phyloP scores from a whole-genome alignment of 1,139 yeast species.

The Candida sp. region DNA sequence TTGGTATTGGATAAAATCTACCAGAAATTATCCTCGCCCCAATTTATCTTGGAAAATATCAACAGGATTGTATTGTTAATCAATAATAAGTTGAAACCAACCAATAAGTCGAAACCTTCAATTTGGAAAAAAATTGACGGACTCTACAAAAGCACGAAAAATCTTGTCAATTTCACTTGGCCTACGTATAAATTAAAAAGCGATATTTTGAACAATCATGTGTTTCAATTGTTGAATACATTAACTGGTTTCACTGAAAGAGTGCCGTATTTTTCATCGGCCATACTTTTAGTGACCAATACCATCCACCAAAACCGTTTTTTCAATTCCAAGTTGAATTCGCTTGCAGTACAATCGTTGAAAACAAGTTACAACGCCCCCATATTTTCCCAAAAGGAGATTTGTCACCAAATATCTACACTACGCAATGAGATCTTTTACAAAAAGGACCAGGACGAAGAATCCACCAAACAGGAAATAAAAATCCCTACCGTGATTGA shows the following conservation, averaged over 20 bases:
- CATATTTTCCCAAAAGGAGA: constrained; percentile 13
- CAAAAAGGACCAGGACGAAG: constrained; percentile 6
- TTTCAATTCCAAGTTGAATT: constrained; percentile 16
- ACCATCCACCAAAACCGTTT: constrained; percentile 9
- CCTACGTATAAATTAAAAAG: constrained; percentile 5
- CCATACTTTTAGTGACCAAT: constrained; percentile 10
- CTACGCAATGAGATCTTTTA: constrained; percentile 19
- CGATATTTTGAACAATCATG: constrained; percentile 12
- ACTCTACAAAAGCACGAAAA: constrained; percentile 4
- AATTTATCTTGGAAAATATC: constrained; percentile 21
- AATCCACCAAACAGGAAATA: constrained; percentile 2
- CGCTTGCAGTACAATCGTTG: constrained; percentile 12
- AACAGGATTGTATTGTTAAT: constrained; percentile 3
- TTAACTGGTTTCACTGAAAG: constrained; percentile 23
- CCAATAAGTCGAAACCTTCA: not conserved
- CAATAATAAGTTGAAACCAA: constrained; percentile 2
- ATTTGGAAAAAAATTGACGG: constrained; percentile 2
- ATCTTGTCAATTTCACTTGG: not conserved
- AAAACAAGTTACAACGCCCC: constrained; percentile 12
- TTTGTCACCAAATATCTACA: constrained; percentile 16
- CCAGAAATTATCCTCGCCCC: constrained; percentile 25
- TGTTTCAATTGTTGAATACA: constrained; percentile 25
- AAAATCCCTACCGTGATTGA: constrained; percentile 11
- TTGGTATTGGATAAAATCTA: constrained; percentile 29
- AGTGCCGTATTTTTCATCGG: constrained; percentile 24